A percentile compares a stretch with the other conserved stretches of the same genome.
phyloP scores from a whole-genome alignment of 108 stramenopile genomes.

The Mayamaea pseudoterrestris region DNA sequence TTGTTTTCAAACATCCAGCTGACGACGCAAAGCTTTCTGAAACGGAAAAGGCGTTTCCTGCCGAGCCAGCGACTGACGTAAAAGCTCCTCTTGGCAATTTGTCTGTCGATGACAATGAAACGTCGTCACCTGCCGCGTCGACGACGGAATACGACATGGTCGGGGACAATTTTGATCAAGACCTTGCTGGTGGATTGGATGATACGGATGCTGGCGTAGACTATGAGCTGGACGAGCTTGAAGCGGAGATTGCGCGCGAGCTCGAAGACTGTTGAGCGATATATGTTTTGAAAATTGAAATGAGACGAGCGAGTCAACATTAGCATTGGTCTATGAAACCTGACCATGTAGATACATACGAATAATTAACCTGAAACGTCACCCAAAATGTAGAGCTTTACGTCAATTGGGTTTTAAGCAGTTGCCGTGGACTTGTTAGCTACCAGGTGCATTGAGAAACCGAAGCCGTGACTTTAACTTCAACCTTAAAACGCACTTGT shows the following conservation, averaged over 20 bases:
- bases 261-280: conserved; percentile 76
- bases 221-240: conserved; percentile 59
- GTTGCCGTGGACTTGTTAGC: too few relatives aligned
- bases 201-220: conserved; percentile 5
- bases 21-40: neutral
- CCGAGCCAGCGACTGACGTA: conserved; percentile 1
- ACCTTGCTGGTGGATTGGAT: neutral
- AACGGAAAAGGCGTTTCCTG: neutral
- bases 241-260: conserved; percentile 79
- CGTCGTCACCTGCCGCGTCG: conserved; percentile 5
- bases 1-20: conserved; percentile 6
- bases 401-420: too few relatives aligned
- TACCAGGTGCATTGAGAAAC: too few relatives aligned
- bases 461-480: too few relatives aligned
- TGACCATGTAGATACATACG: too few relatives aligned
- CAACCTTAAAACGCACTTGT: too few relatives aligned
- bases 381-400: too few relatives aligned
- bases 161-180: conserved; percentile 23
- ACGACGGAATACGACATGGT: conserved; percentile 28
- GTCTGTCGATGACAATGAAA: conserved; percentile 1
- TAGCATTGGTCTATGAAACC: too few relatives aligned
- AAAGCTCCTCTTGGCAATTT: conserved; percentile 4
- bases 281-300: too few relatives aligned
- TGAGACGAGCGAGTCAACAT: too few relatives aligned
- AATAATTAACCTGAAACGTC: too few relatives aligned